Percentiles rank a stretch among this genome's conserved stretches.
These are phyloP conservation scores for Ceratocystis ficicola DNA, from an alignment of 2,329 filamentous ascomycete genomes.

Conservation along the genomic window DNA sequence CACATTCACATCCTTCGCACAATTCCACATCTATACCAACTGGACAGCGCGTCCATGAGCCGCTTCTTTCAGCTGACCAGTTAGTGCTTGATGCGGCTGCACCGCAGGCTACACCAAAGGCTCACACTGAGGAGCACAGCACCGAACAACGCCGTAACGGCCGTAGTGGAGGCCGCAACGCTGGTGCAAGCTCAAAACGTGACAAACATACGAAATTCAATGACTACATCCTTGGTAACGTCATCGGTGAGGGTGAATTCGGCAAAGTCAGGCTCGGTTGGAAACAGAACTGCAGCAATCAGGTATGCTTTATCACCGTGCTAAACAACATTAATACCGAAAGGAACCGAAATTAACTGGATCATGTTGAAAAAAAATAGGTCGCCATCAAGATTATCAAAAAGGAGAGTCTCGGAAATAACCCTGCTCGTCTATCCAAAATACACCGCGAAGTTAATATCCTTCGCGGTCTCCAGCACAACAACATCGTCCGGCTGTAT, in stretches of 20 bases:
- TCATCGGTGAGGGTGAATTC: conserved; percentile 93
- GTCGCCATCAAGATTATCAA: conserved; percentile 98
- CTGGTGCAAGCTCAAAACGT: conserved; percentile 29
- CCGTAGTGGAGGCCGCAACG: conserved; percentile 17
- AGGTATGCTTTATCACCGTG: conserved; percentile 37
- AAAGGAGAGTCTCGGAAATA: conserved; percentile 75
- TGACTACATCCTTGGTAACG: conserved; percentile 90
- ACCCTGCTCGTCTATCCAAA: conserved; percentile 81
- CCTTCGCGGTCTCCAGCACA: conserved; percentile 73
- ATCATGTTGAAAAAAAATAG: conserved; percentile 32
- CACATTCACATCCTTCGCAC: background rate
- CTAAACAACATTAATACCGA: background rate
- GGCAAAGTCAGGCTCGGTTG: conserved; percentile 97
- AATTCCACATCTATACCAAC: conserved; percentile 27
- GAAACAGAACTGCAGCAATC: conserved; percentile 87
- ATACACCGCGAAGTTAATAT: conserved; percentile 97
- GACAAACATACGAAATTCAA: conserved; percentile 79
- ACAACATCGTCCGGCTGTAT: conserved; percentile 91
- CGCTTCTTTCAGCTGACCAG: conserved; percentile 20
- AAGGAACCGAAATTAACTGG: background rate
- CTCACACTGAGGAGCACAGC: conserved; percentile 30
- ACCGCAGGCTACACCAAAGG: conserved; percentile 35
- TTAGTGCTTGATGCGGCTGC: conserved; percentile 33
- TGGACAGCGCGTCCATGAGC: conserved; percentile 13
- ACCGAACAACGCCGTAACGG: conserved; percentile 18